These are phyloP conservation scores for Coniferiporia weirii DNA, from an alignment of 1,284 basidiomycete species.

Conservation along the genomic window DNA sequence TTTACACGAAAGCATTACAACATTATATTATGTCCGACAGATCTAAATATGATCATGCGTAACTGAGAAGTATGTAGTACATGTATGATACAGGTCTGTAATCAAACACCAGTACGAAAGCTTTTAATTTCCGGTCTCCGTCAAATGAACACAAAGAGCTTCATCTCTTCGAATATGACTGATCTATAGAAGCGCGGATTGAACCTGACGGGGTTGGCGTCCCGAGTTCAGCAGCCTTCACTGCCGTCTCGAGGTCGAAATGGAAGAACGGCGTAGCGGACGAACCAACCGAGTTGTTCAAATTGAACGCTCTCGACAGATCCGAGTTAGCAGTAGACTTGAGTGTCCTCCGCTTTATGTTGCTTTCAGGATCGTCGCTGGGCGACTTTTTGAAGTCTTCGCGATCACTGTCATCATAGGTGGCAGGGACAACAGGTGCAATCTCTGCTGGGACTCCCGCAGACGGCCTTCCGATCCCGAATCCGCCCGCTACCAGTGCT, in stretches of 20 bases:
- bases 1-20: no score
- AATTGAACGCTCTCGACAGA: constrained; percentile 14
- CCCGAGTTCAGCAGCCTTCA: constrained; percentile 59
- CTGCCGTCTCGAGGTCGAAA: constrained; percentile 71
- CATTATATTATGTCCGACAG: no score
- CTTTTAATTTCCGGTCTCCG: constrained; percentile 39
- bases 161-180: not conserved
- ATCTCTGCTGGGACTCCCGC: constrained; percentile 53
- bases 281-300: constrained; percentile 37
- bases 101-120: no score
- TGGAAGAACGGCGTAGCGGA: constrained; percentile 81
- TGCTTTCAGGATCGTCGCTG: constrained; percentile 19
- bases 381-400: constrained; percentile 20
- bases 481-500: constrained; percentile 83
- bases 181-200: constrained; percentile 4
- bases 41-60: no score
- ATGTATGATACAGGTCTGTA: no score
- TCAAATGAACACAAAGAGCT: constrained; percentile 33
- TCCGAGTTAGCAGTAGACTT: constrained; percentile 6
- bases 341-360: constrained; percentile 5
- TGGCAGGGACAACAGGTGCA: constrained; percentile 55
- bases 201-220: not conserved
- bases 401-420: constrained; percentile 44
- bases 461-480: constrained; percentile 57
- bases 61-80: no score